These are phyloP conservation scores for Colletotrichum spinosum DNA, from an alignment of 2,329 filamentous ascomycete genomes.

Conservation along the genomic window DNA sequence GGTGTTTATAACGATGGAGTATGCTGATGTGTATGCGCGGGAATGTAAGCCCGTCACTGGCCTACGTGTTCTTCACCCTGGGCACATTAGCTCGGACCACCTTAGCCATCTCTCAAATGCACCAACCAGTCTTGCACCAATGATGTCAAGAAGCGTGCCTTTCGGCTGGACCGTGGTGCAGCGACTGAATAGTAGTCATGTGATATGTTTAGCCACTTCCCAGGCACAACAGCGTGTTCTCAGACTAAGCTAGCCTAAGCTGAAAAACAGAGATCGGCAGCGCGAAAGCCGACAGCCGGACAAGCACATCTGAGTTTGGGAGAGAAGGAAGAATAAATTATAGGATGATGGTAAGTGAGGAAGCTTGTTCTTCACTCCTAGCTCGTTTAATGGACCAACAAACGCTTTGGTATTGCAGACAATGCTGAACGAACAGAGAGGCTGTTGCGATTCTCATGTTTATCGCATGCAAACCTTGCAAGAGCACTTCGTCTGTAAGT, in stretches of 20 bases:
- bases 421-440: constrained; percentile 3
- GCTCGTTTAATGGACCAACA: constrained; percentile 3
- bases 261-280: constrained; percentile 1
- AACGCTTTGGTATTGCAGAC: constrained; percentile 4
- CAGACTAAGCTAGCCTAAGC: neutral
- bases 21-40: too few relatives aligned
- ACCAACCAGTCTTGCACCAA: too few relatives aligned
- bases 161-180: too few relatives aligned
- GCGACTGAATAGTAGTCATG: too few relatives aligned
- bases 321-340: constrained; percentile 1
- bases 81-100: too few relatives aligned
- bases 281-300: neutral
- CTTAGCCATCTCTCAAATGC: too few relatives aligned
- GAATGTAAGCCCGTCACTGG: too few relatives aligned
- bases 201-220: too few relatives aligned
- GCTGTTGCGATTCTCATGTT: constrained; percentile 3
- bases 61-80: too few relatives aligned
- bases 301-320: neutral
- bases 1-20: too few relatives aligned
- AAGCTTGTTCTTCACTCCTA: constrained; percentile 5
- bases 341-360: neutral
- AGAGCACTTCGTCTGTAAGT: constrained; percentile 4
- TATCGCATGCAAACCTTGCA: constrained; percentile 4
- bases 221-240: too few relatives aligned
- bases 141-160: too few relatives aligned